These are phyloP conservation scores for Alternaria sp. DNA, from an alignment of 2,329 filamentous ascomycete genomes.

Conservation along the genomic window DNA sequence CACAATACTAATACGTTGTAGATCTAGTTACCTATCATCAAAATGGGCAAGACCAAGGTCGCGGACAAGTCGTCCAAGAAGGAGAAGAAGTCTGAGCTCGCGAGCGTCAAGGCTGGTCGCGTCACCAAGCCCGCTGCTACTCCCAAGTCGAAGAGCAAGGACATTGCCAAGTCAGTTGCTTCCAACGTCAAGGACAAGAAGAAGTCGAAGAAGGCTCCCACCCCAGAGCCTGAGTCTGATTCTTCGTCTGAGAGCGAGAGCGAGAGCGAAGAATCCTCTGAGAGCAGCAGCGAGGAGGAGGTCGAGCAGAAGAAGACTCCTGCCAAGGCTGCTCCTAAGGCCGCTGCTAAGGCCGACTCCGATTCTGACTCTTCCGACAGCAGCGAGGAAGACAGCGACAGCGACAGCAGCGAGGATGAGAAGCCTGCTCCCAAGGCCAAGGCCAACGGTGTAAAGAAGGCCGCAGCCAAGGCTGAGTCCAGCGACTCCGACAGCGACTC, in stretches of 20 bases:
- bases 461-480: slow-evolving; percentile 46
- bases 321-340: slow-evolving; percentile 42
- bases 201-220: slow-evolving; percentile 58
- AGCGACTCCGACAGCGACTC: slow-evolving; percentile 38
- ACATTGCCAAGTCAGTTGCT: slow-evolving; percentile 63
- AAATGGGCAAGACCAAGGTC: slow-evolving; percentile 48
- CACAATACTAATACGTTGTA: slow-evolving; percentile 42
- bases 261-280: slow-evolving; percentile 43
- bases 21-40: slow-evolving; percentile 34
- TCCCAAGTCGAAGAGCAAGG: slow-evolving; percentile 71
- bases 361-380: slow-evolving; percentile 25
- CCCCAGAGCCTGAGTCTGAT: slow-evolving; percentile 54
- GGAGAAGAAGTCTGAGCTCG: slow-evolving; percentile 65
- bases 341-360: slow-evolving; percentile 48
- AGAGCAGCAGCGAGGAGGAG: slow-evolving; percentile 37
- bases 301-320: slow-evolving; percentile 44
- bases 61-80: slow-evolving; percentile 54
- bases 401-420: slow-evolving; percentile 39
- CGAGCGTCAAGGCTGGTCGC: slow-evolving; percentile 68
- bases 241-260: slow-evolving; percentile 46
- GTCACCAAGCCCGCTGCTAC: slow-evolving; percentile 72
- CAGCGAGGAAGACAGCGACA: slow-evolving; percentile 35
- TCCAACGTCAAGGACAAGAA: slow-evolving; percentile 55
- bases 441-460: slow-evolving; percentile 40
- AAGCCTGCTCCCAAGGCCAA: slow-evolving; percentile 38